Percentiles rank a stretch among this genome's conserved stretches.
Evolutionary conservation across 495 filamentous ascomycete species (phyloP).

Genomic region (Neurospora sp.): DNA sequence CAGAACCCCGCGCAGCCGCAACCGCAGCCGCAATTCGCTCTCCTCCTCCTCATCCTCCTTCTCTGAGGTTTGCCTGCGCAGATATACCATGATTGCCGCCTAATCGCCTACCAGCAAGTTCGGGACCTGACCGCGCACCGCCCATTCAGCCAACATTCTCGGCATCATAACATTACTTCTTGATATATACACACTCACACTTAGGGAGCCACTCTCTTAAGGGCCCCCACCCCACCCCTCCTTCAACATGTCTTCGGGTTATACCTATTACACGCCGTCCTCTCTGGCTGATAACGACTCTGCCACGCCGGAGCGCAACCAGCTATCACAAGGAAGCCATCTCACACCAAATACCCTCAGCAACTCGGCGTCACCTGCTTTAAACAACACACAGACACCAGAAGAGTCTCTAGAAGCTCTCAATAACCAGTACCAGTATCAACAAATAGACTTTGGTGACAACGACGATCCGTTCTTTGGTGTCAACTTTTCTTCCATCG

Average conservation of each 20-base stretch:
- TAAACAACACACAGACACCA: too few species aligned
- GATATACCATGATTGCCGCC: slow-evolving; percentile 14
- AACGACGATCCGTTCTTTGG: too few species aligned
- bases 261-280: slow-evolving; percentile 18
- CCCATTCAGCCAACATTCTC: slow-evolving; percentile 1
- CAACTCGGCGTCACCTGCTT: slow-evolving; percentile 29
- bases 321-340: slow-evolving; percentile 28
- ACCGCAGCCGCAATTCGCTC: slow-evolving; percentile 4
- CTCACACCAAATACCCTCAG: slow-evolving; percentile 26
- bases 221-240: slow-evolving; percentile 2
- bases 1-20: slow-evolving; percentile 8
- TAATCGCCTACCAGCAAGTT: slow-evolving; percentile 2
- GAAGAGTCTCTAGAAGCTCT: too few species aligned
- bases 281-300: slow-evolving; percentile 14
- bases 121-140: slow-evolving; percentile 8
- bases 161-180: background rate
- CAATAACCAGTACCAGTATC: too few species aligned
- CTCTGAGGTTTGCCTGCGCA: background rate
- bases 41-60: background rate
- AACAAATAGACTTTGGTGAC: too few species aligned
- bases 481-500: background rate
- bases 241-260: slow-evolving; percentile 24
- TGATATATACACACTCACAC: slow-evolving; percentile 11
- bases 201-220: background rate
- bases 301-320: slow-evolving; percentile 11